These are phyloP conservation scores for Volutella citrinella DNA, from an alignment of 2,329 filamentous ascomycete species.

Conservation along the genomic window DNA sequence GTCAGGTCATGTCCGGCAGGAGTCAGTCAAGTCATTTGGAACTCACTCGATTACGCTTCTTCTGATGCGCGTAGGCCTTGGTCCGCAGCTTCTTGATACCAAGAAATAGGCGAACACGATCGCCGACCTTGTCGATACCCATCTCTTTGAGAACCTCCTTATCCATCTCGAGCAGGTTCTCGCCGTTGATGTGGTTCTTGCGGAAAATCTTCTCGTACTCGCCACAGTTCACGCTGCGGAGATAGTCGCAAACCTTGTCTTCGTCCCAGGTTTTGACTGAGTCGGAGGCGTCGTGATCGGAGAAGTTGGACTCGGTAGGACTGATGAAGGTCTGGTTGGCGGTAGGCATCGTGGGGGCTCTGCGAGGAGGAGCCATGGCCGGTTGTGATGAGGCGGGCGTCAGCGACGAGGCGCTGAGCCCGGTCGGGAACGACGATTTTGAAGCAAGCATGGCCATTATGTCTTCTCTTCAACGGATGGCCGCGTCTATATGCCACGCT, in stretches of 20 bases:
- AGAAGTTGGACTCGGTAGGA: conserved; percentile 91
- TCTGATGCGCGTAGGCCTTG: conserved; percentile 71
- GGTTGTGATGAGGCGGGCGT: conserved; percentile 46
- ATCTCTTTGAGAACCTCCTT: conserved; percentile 96
- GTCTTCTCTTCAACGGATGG: no score
- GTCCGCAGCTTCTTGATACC: conserved; percentile 81
- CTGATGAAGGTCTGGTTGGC: conserved; percentile 65
- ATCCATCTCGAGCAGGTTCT: conserved; percentile 95
- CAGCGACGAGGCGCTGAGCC: conserved; percentile 45
- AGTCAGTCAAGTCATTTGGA: no score
- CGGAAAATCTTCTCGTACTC: conserved; percentile 91
- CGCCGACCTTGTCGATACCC: conserved; percentile 96
- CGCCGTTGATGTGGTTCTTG: conserved; percentile 94
- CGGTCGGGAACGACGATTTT: conserved; percentile 66
- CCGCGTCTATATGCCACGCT: no score
- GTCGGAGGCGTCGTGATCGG: conserved; percentile 73
- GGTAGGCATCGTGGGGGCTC: conserved; percentile 47
- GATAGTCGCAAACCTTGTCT: conserved; percentile 85
- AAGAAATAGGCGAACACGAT: conserved; percentile 86
- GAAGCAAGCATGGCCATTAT: conserved; percentile 78
- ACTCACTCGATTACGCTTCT: conserved; percentile 81
- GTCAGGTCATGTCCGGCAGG: no score
- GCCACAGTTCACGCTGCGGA: conserved; percentile 85
- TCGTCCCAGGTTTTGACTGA: conserved; percentile 87
- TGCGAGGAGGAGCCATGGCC: conserved; percentile 49